Base-by-base conservation (phyloP, 106 monocot genomes). In the Phalaenopsis aphrodite region DNA sequence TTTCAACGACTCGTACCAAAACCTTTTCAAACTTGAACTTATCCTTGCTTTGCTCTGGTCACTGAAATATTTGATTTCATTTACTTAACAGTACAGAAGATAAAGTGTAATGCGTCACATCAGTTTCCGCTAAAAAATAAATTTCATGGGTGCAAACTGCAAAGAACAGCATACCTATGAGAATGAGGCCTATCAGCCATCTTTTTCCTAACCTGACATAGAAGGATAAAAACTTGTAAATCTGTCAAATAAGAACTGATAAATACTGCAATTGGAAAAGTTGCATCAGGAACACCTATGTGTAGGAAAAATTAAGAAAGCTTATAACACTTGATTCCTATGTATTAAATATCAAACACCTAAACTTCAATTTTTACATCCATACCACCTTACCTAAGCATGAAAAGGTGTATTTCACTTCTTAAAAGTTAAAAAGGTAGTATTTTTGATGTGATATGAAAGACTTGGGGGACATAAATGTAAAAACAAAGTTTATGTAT, bases 11-110 rank as follows among this genome's bases (percentile, higher is more conserved):
- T 86, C 77, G 39, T 81, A 37, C 95, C 95, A 95, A 9, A 84
- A 83, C 82, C 45, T 90, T 85, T 74, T 95, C 82, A 90, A 30
- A 75, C 87, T 73, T 17, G 67, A 69, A 61, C 95, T 84, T 72
- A 95, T 95, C 67, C 80, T 92, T 46, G 87, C 87, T 55, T 89
- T 95, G 80, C 95, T 95, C 76, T 85, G 77, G 16, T 86, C 84
- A 82, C 95, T 95, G 82, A 86, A 85, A 77, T 14, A 61, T 19
- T 36, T 79, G 7, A 24, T 43, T 82, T 77, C 19, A 3, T 67
- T 52, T n/a, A 75, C 19, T 42, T 14, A 15, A 41, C 41, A 41
- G 41, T 72, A 41, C 7, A 41, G 67, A 67, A 67, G 36, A 67
- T 36, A 23, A 67, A 23, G 7, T 67, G 30, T 24, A 36, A 41